Conservation (phyloP, 2,329 filamentous ascomycete species). For the Huntiella decipiens region DNA sequence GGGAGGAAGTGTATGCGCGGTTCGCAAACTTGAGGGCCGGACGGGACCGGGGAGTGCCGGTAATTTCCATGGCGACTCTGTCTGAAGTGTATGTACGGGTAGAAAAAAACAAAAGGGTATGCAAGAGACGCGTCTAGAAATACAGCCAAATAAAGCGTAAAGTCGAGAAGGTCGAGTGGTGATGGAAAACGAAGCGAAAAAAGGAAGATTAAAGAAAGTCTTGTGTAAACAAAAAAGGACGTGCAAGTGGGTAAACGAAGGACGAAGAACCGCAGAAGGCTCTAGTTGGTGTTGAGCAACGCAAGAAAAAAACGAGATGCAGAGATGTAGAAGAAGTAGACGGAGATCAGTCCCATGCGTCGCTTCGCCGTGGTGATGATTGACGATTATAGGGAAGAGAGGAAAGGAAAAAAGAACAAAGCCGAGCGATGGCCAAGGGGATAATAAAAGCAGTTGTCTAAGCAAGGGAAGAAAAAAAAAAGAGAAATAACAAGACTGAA, state of each 20-base stretch:
- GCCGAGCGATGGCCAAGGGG: constrained; percentile 1
- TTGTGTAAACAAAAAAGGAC: not conserved
- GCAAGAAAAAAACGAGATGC: constrained; percentile 3
- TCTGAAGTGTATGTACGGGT: too few species aligned
- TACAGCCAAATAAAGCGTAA: not conserved
- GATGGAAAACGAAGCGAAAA: not conserved
- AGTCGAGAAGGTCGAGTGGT: not conserved
- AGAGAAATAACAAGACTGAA: constrained; percentile 2
- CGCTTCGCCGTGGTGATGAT: constrained; percentile 4
- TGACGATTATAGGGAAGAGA: not conserved
- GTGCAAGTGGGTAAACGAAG: too few species aligned
- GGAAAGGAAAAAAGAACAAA: constrained; percentile 1
- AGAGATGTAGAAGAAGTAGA: constrained; percentile 2
- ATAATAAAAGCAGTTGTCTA: constrained; percentile 2
- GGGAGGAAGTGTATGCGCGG: constrained; percentile 20
- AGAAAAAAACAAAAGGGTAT: not conserved
- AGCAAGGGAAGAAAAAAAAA: constrained; percentile 5
- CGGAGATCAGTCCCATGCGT: constrained; percentile 7
- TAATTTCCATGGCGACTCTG: constrained; percentile 5
- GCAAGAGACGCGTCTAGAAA: constrained; percentile 4
- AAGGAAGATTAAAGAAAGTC: constrained; percentile 1
- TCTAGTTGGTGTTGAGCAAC: not conserved
- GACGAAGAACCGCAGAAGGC: too few species aligned
- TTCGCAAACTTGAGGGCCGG: constrained; percentile 26
- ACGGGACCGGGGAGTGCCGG: constrained; percentile 15